Evolutionary conservation across 768 basidiomycete genomes (phyloP).

Genomic region (Cystobasidium onofrii): DNA sequence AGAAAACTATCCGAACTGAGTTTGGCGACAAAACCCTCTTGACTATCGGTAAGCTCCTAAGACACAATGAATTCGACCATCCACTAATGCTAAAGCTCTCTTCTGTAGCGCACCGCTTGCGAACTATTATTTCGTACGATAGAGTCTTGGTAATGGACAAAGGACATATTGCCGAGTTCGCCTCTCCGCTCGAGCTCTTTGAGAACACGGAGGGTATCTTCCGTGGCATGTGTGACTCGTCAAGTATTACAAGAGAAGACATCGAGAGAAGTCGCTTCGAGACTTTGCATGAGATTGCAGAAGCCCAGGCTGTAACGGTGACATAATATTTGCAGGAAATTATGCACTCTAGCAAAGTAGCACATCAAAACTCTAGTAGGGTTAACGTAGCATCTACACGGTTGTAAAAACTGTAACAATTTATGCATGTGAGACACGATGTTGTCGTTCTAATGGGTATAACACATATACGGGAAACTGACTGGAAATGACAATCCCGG

Average conservation of each 20-base stretch:
- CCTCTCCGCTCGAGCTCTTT: constrained; percentile 52
- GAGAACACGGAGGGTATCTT: constrained; percentile 53
- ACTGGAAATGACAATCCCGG: too few species aligned
- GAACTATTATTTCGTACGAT: constrained; percentile 81
- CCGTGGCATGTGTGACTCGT: constrained; percentile 57
- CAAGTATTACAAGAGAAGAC: constrained; percentile 52
- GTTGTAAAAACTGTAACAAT: too few species aligned
- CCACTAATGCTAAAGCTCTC: neutral
- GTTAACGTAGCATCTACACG: too few species aligned
- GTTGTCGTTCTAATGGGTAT: too few species aligned
- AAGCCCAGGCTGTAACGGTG: neutral
- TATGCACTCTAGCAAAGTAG: too few species aligned
- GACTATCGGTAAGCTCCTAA: constrained; percentile 65
- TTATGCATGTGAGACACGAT: too few species aligned
- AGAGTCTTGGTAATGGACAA: constrained; percentile 78
- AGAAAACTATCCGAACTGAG: constrained; percentile 70
- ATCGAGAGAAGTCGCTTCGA: constrained; percentile 42
- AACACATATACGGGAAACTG: too few species aligned
- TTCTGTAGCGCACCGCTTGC: constrained; percentile 58
- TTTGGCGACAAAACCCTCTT: constrained; percentile 77
- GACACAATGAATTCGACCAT: constrained; percentile 35
- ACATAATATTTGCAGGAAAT: too few species aligned
- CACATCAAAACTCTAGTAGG: too few species aligned
- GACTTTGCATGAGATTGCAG: constrained; percentile 1
- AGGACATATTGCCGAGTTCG: constrained; percentile 54